phyloP scores from a whole-genome alignment of 1,139 yeast species.

The Sugiyamaella pinicola region DNA sequence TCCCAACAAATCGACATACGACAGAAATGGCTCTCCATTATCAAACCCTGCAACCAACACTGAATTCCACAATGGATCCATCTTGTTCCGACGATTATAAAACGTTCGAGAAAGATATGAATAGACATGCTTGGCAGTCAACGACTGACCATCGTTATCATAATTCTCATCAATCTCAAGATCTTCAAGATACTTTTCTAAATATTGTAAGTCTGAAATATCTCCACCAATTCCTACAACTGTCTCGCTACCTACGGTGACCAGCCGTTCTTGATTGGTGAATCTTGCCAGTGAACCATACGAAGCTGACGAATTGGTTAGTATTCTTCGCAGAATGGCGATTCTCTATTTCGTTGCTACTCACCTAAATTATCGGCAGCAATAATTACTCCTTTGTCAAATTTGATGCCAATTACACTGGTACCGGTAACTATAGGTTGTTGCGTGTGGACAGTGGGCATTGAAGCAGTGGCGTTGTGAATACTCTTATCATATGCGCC shows the following conservation, averaged over 20 bases:
- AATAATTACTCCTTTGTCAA: constrained; percentile 83
- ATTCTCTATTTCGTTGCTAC: constrained; percentile 15
- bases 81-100: constrained; percentile 84
- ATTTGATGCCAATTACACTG: constrained; percentile 88
- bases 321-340: neutral
- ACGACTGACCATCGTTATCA: constrained; percentile 75
- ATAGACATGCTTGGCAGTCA: constrained; percentile 85
- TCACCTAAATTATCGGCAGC: constrained; percentile 92
- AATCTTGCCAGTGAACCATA: constrained; percentile 93
- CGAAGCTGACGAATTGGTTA: constrained; percentile 45
- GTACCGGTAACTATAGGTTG: constrained; percentile 97
- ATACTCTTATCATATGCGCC: constrained; percentile 76
- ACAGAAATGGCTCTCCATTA: constrained; percentile 63
- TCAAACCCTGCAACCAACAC: constrained; percentile 86
- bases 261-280: constrained; percentile 78
- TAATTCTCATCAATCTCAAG: constrained; percentile 70
- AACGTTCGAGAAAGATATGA: constrained; percentile 82
- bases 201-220: constrained; percentile 86
- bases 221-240: constrained; percentile 96
- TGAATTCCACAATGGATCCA: constrained; percentile 98
- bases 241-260: constrained; percentile 80
- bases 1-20: constrained; percentile 88
- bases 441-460: constrained; percentile 85
- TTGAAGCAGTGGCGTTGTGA: constrained; percentile 57
- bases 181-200: constrained; percentile 74